Evolutionary conservation across 768 basidiomycete genomes (phyloP).

Genomic region (Cystobasidium onofrii): DNA sequence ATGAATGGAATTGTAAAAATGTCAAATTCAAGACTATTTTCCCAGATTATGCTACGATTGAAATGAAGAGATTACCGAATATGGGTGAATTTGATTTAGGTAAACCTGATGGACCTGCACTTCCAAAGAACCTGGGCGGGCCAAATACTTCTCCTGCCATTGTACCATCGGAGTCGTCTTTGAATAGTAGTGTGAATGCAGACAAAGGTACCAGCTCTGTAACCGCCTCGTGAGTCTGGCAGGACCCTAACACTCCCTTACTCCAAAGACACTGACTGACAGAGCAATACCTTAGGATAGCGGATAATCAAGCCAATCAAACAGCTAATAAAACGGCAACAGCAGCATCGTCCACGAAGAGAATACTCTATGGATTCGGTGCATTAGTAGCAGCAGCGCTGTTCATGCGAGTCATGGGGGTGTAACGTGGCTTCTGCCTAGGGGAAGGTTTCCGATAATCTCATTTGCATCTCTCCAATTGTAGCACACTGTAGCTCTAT

Average conservation of each 20-base stretch:
- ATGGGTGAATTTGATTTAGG: constrained; percentile 56
- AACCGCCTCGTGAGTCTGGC: neutral
- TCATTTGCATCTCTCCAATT: too few relatives aligned
- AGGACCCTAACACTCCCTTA: too few relatives aligned
- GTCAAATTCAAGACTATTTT: constrained; percentile 40
- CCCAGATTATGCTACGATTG: constrained; percentile 61
- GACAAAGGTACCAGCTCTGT: neutral
- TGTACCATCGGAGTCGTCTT: neutral
- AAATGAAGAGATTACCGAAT: constrained; percentile 70
- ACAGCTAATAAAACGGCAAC: neutral
- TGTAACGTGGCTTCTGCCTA: neutral
- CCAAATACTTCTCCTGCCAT: neutral
- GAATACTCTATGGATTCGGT: constrained; percentile 15
- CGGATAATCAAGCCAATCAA: neutral
- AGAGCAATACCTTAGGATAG: too few relatives aligned
- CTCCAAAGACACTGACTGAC: neutral
- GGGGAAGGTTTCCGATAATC: too few relatives aligned
- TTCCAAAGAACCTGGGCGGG: constrained; percentile 7
- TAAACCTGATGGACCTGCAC: constrained; percentile 19
- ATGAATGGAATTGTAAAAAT: constrained; percentile 62
- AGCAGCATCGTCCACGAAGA: neutral
- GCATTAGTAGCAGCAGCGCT: constrained; percentile 17
- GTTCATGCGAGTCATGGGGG: constrained; percentile 19
- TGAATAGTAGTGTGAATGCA: neutral
- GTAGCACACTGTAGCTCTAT: too few relatives aligned